phyloP scores from a whole-genome alignment of 208 protist genomes.

The Lotmaria passim region DNA sequence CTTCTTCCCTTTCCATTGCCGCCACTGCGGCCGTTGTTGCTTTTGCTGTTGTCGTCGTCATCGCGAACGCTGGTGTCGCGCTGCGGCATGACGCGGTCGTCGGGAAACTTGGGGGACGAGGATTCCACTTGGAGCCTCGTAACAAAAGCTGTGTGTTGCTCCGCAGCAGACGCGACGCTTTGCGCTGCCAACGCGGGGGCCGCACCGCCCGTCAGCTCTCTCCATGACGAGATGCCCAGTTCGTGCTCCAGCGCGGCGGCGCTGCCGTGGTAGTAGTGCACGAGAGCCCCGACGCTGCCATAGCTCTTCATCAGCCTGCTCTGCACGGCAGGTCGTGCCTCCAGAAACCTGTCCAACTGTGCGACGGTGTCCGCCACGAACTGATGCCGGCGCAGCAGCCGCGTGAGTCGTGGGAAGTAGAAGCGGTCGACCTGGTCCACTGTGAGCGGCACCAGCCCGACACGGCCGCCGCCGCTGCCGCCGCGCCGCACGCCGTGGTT shows the following conservation, averaged over 20 bases:
- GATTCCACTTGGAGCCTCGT: background rate
- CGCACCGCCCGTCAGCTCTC: slow-evolving; percentile 12
- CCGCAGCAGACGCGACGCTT: background rate
- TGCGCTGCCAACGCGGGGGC: background rate
- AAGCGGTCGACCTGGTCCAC: slow-evolving; percentile 32
- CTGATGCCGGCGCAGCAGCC: slow-evolving; percentile 37
- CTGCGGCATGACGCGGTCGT: slow-evolving; percentile 22
- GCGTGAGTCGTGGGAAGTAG: slow-evolving; percentile 54
- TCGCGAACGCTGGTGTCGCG: background rate
- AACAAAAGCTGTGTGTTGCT: too few relatives aligned
- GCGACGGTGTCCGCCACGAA: slow-evolving; percentile 43
- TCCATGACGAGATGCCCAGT: slow-evolving; percentile 47
- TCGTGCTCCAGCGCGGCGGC: slow-evolving; percentile 58
- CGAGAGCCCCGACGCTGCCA: slow-evolving; percentile 45
- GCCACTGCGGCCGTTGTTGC: background rate
- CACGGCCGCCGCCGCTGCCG: slow-evolving; percentile 21
- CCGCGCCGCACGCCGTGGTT: slow-evolving; percentile 27
- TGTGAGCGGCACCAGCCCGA: slow-evolving; percentile 19
- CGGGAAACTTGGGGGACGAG: slow-evolving; percentile 18
- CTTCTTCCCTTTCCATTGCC: background rate
- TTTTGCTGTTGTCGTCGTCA: background rate
- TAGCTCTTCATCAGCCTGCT: slow-evolving; percentile 48
- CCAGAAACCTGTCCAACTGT: slow-evolving; percentile 49
- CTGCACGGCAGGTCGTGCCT: slow-evolving; percentile 30
- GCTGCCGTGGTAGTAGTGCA: slow-evolving; percentile 82